Evolutionary conservation across 192 early-diverging fungal species (phyloP).

Genomic region (Paraglomus brasilianum): DNA sequence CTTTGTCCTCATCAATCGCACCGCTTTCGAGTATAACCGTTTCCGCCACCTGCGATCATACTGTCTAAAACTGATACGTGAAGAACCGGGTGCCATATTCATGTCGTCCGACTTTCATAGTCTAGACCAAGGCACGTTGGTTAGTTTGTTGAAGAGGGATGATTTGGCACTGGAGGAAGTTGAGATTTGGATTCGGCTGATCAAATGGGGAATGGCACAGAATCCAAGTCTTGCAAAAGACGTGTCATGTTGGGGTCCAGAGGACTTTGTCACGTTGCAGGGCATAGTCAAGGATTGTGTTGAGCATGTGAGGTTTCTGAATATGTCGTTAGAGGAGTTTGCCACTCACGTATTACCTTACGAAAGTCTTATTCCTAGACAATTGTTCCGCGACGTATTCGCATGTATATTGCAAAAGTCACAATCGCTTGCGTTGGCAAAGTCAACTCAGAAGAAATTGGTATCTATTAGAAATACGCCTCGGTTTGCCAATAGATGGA

Average conservation of each 20-base stretch:
- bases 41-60: not conserved
- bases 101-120: not conserved
- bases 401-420: too few relatives aligned
- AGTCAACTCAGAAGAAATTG: not conserved
- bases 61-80: not conserved
- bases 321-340: constrained; percentile 9
- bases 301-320: constrained; percentile 14
- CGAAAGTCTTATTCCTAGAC: not conserved
- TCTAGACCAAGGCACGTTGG: not conserved
- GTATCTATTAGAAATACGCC: not conserved
- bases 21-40: not conserved
- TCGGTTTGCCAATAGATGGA: too few relatives aligned
- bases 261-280: constrained; percentile 10
- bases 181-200: constrained; percentile 16
- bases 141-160: constrained; percentile 15
- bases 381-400: constrained; percentile 2
- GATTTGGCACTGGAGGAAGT: constrained; percentile 15
- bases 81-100: constrained; percentile 5
- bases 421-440: not conserved
- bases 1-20: not conserved
- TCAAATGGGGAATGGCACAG: constrained; percentile 22
- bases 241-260: not conserved
- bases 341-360: not conserved
- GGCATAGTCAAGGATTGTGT: constrained; percentile 9
- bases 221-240: not conserved